Evolutionary conservation across 2,329 filamentous ascomycete species (phyloP).

Genomic region (Beauveria sp.): DNA sequence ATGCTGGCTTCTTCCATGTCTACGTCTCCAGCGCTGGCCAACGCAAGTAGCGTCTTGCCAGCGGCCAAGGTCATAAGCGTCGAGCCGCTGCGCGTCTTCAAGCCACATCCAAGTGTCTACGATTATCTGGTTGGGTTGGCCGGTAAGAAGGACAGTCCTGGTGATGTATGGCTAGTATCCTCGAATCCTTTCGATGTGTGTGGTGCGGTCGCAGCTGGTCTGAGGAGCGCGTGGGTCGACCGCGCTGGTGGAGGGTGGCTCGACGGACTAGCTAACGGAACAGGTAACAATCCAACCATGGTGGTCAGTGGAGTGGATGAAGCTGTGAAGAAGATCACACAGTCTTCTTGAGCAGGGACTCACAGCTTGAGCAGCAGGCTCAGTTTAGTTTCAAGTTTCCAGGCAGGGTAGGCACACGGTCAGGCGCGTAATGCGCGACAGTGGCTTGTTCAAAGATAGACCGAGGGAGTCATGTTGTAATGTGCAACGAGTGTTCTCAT

Average conservation of each 20-base stretch:
- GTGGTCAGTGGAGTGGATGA: constrained; percentile 50
- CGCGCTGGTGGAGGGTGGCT: constrained; percentile 54
- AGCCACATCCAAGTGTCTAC: constrained; percentile 58
- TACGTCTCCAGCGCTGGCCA: constrained; percentile 46
- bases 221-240: constrained; percentile 63
- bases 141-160: constrained; percentile 36
- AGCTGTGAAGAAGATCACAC: constrained; percentile 35
- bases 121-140: constrained; percentile 45
- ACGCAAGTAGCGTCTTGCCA: constrained; percentile 36
- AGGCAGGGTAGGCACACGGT: neutral
- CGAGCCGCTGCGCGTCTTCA: constrained; percentile 52
- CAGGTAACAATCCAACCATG: constrained; percentile 40
- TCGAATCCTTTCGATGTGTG: constrained; percentile 68
- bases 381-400: neutral
- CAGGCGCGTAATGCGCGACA: neutral
- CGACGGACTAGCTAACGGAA: constrained; percentile 48
- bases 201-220: constrained; percentile 52
- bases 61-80: constrained; percentile 47
- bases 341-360: neutral
- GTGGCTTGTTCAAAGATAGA: neutral
- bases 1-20: constrained; percentile 57
- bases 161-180: constrained; percentile 59
- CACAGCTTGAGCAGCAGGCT: neutral
- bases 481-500: no score
- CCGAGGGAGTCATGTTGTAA: neutral